Conservation (phyloP, 31 red algal genomes). For the Asparagopsis taxiformis region DNA sequence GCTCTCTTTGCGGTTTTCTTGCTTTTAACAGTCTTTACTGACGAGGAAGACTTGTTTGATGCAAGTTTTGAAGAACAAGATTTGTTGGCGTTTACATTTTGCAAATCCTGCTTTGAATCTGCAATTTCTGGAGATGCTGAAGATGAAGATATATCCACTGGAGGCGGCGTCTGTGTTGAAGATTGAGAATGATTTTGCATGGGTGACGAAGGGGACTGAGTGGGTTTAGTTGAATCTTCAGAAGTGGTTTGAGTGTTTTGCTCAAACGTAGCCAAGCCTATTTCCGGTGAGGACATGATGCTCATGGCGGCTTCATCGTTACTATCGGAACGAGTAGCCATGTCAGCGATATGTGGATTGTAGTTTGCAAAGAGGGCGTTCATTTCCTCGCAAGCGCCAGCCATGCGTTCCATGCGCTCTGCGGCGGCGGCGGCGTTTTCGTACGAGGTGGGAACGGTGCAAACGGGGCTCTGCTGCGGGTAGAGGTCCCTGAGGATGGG, state of each 20-base stretch:
- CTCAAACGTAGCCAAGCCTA: slow-evolving; percentile 11
- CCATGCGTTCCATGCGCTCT: slow-evolving; percentile 24
- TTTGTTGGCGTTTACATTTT: background rate
- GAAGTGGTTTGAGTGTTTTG: background rate
- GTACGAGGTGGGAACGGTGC: background rate
- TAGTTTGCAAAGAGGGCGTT: slow-evolving; percentile 34
- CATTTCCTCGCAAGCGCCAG: slow-evolving; percentile 41
- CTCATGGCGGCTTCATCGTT: slow-evolving; percentile 40
- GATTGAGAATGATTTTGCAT: slow-evolving; percentile 26
- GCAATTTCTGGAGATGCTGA: background rate
- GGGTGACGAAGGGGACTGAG: background rate
- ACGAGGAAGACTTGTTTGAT: too few species aligned
- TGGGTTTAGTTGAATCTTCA: background rate
- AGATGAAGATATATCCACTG: slow-evolving; percentile 5
- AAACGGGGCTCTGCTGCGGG: background rate
- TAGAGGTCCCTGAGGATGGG: slow-evolving; percentile 52
- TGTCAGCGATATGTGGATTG: background rate
- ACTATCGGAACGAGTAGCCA: slow-evolving; percentile 16
- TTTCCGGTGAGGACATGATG: slow-evolving; percentile 41
- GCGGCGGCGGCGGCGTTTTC: background rate
- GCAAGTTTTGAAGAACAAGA: too few species aligned
- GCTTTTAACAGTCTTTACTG: too few species aligned
- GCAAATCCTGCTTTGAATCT: background rate
- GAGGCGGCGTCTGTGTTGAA: slow-evolving; percentile 32
- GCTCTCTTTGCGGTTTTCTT: too few species aligned